A percentile compares a stretch with the other conserved stretches of the same genome.
These are phyloP conservation scores for Botrytis galanthina DNA, from an alignment of 2,329 filamentous ascomycete species.

Conservation along the genomic window DNA sequence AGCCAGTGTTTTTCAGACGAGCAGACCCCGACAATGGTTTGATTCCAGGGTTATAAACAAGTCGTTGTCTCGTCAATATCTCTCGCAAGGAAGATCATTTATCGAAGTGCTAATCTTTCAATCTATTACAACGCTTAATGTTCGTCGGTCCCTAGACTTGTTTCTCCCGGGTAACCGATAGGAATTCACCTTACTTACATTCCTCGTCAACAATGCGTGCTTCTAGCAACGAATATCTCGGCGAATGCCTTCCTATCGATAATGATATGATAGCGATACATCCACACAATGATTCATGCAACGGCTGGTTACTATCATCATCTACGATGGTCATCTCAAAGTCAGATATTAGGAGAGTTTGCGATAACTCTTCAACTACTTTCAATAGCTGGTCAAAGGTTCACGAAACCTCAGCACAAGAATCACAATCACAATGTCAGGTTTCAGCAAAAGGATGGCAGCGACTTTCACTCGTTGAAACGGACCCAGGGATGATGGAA, in stretches of 20 bases:
- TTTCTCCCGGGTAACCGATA: conserved; percentile 15
- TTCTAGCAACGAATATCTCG: conserved; percentile 11
- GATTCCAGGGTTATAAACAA: conserved; percentile 18
- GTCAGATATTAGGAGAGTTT: conserved; percentile 6
- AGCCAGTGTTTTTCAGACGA: conserved; percentile 10
- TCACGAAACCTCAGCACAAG: neutral
- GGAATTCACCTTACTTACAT: conserved; percentile 20
- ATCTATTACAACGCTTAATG: neutral
- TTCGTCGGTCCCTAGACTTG: neutral
- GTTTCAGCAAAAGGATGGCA: neutral
- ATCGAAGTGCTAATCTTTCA: conserved; percentile 15
- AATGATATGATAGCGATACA: conserved; percentile 20
- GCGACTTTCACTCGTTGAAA: conserved; percentile 13
- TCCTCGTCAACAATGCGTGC: conserved; percentile 17
- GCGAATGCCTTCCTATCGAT: conserved; percentile 18
- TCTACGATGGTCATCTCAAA: conserved; percentile 19
- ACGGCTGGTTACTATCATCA: conserved; percentile 17
- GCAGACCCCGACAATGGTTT: neutral
- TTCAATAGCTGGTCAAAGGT: neutral
- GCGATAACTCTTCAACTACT: neutral
- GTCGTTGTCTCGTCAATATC: conserved; percentile 21
- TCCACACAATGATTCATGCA: conserved; percentile 14
- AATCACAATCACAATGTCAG: neutral
- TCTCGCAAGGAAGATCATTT: neutral
- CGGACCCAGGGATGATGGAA: conserved; percentile 19